These are phyloP conservation scores for Emergomyces pasteurianus DNA, from an alignment of 2,329 filamentous ascomycete species.

Conservation along the genomic window DNA sequence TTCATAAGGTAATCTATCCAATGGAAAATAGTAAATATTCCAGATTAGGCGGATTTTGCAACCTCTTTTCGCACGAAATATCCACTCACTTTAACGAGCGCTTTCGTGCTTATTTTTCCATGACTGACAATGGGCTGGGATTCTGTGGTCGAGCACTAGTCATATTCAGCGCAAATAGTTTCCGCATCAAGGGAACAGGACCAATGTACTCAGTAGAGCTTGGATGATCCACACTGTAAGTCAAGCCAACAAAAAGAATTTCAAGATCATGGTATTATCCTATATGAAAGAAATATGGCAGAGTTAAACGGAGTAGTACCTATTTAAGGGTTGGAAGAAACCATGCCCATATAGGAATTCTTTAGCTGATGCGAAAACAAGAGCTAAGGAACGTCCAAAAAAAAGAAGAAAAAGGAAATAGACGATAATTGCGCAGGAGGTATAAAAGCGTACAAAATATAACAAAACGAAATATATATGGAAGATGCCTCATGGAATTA, in stretches of 20 bases:
- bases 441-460: not conserved
- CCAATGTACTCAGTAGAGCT: not conserved
- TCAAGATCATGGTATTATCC: not conserved
- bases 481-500: not conserved
- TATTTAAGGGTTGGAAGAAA: not conserved
- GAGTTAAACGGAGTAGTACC: not conserved
- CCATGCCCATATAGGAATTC: not conserved
- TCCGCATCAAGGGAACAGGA: not conserved
- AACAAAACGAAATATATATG: not conserved
- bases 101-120: no score
- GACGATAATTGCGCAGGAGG: not conserved
- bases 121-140: not conserved
- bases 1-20: not conserved
- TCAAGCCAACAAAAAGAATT: not conserved
- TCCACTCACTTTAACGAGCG: no score
- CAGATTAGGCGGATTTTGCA: no score
- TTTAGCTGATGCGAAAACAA: not conserved
- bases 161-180: not conserved
- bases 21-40: not conserved
- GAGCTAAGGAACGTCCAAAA: not conserved
- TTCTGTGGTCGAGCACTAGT: not conserved
- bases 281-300: not conserved
- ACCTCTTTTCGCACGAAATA: no score
- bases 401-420: not conserved
- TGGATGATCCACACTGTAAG: not conserved